A percentile compares a stretch with the other conserved stretches of the same genome.
Conservation (phyloP, 805 yeast genomes). For the Yamadazyma phyllophila region DNA sequence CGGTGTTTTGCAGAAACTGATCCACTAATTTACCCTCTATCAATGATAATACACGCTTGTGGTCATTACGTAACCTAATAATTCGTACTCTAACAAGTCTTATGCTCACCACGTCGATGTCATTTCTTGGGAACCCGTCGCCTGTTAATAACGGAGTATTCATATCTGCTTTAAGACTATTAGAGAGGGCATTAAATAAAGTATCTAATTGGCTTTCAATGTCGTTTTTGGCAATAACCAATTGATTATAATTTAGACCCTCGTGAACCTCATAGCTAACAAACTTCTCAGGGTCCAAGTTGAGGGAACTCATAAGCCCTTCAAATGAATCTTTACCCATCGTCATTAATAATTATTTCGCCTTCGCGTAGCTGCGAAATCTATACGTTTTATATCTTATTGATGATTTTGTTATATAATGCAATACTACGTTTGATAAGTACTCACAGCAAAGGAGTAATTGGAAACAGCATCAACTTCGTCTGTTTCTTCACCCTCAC, state of each 20-base stretch:
- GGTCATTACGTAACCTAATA: slow-evolving; percentile 69
- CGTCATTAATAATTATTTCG: slow-evolving; percentile 9
- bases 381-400: not conserved
- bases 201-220: slow-evolving; percentile 25
- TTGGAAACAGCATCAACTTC: slow-evolving; percentile 42
- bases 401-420: not conserved
- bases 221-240: slow-evolving; percentile 9
- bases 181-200: slow-evolving; percentile 42
- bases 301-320: slow-evolving; percentile 16
- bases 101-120: slow-evolving; percentile 71
- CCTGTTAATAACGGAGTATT: slow-evolving; percentile 56
- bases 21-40: slow-evolving; percentile 47
- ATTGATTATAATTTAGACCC: slow-evolving; percentile 14
- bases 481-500: slow-evolving; percentile 44
- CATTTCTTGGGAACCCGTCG: slow-evolving; percentile 86
- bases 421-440: slow-evolving; percentile 7
- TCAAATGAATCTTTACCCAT: slow-evolving; percentile 14
- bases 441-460: slow-evolving; percentile 41
- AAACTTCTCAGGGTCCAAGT: slow-evolving; percentile 11
- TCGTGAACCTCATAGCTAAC: slow-evolving; percentile 8
- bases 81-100: slow-evolving; percentile 62
- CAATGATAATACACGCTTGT: slow-evolving; percentile 44
- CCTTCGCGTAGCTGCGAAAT: slow-evolving; percentile 4
- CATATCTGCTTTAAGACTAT: slow-evolving; percentile 55
- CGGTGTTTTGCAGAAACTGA: slow-evolving; percentile 30